Base-by-base conservation (phyloP, 2,329 filamentous ascomycete species). In the Periconia sp. region DNA sequence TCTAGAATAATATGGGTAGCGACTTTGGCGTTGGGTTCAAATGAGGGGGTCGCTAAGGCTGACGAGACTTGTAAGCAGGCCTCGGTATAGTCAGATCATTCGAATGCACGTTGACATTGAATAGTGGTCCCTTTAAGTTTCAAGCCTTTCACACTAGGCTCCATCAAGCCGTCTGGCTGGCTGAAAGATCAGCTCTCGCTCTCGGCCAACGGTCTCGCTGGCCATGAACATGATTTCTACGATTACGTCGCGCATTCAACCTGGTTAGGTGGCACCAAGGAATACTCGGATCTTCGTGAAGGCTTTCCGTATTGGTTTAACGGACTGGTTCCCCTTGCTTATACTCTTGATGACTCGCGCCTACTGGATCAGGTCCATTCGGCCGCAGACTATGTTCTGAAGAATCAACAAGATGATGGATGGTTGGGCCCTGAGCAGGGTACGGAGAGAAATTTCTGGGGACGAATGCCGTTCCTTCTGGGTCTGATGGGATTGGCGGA, bases 221-320 rank as follows among this genome's bases (percentile, higher is more conserved):
- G 81, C 3, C 77, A 81, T 44, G 55, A 78, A 45, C 72, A 73
- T 52, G 74, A 82, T 33, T 83, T 83, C 52, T 84, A 80, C 62
- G 72, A 72, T n/a, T 79, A 73, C 48, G 78, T 83, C 10, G 68
- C 72, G 4, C 59, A 80, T 44, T 76, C 72, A 4, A 66, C 68
- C 12, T 84, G 79, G 79, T 57, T 79, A 2, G 80, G 78, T 3
- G 78, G 79, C 4, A 53, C 67, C 22, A 57, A 67, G 3, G 79
- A 83, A 50, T 83, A 83, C 53, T 79, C 73, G 10, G 63, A 64
- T 16, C 65, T 83, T 2, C 74, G 82, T 51, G 81, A 84, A 64
- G 77, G 74, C 2, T 73, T 76, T 18, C 78, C 80, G 0, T 84
- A 84, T 57, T 83, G 80, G 78, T 78, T 81, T 54, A 83, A 84